phyloP scores from a whole-genome alignment of 495 filamentous ascomycete species.

The Penicillium arizonense region DNA sequence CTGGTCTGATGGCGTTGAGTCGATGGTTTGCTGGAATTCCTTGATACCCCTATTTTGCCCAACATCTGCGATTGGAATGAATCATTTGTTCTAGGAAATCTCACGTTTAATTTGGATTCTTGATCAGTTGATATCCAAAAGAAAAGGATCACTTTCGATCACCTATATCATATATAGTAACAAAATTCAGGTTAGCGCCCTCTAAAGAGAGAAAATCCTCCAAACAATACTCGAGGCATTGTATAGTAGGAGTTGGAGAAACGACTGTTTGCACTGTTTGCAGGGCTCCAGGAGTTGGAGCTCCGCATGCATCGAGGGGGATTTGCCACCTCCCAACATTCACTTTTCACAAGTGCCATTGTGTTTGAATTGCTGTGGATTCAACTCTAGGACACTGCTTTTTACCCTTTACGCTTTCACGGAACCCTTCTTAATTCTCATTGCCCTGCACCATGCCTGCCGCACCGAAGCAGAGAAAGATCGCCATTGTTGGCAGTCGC shows the following conservation, averaged over 20 bases:
- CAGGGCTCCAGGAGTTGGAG: slow-evolving; percentile 11
- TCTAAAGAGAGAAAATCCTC: no score
- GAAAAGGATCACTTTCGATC: no score
- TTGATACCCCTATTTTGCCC: slow-evolving; percentile 6
- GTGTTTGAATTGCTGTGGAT: background rate
- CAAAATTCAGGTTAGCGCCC: no score
- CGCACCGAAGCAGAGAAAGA: slow-evolving; percentile 91
- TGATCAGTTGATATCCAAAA: no score
- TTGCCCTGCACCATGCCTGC: slow-evolving; percentile 58
- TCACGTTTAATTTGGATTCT: no score
- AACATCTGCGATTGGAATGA: background rate
- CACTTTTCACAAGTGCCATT: slow-evolving; percentile 5
- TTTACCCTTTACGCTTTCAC: background rate
- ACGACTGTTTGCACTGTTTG: slow-evolving; percentile 32
- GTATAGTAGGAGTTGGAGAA: slow-evolving; percentile 8
- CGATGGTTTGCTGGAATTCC: background rate
- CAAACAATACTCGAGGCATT: background rate
- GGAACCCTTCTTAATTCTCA: background rate
- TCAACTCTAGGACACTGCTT: background rate
- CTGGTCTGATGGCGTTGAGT: background rate
- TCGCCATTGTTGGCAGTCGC: slow-evolving; percentile 95
- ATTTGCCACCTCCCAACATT: slow-evolving; percentile 25
- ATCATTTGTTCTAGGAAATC: background rate
- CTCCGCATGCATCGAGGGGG: slow-evolving; percentile 24
- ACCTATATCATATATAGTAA: no score